Conservation (phyloP, 108 stramenopile genomes). For the Craspedostauros australis region DNA sequence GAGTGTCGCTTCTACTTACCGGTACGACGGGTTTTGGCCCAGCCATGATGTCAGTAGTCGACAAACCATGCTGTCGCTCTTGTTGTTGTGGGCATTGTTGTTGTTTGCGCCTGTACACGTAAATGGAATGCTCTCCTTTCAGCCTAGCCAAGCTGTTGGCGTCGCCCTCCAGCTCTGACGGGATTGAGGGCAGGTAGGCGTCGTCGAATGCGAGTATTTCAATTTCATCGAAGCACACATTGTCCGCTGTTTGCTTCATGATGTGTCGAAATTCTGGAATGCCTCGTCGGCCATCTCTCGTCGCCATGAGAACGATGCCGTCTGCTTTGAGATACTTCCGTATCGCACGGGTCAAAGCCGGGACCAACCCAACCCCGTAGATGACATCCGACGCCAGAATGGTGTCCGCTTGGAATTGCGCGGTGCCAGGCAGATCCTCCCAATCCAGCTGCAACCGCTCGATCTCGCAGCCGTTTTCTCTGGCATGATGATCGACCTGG, state of each 20-base stretch:
- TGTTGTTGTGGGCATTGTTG: too few species aligned
- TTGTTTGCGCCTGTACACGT: too few species aligned
- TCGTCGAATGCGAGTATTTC: too few species aligned
- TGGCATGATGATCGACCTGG: constrained; percentile 1
- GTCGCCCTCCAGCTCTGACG: too few species aligned
- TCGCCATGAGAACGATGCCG: background rate
- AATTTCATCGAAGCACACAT: too few species aligned
- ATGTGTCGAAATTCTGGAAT: constrained; percentile 4
- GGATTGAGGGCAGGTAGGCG: too few species aligned
- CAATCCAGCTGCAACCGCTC: constrained; percentile 10
- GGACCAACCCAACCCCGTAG: constrained; percentile 2
- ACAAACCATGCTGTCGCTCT: too few species aligned
- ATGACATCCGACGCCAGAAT: constrained; percentile 9
- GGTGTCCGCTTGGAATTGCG: background rate
- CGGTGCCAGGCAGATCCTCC: background rate
- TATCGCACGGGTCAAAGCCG: background rate
- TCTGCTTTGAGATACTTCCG: background rate
- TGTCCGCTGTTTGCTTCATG: constrained; percentile 2
- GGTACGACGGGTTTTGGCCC: too few species aligned
- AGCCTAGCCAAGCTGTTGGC: too few species aligned
- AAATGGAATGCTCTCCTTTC: too few species aligned
- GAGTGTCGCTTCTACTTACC: too few species aligned
- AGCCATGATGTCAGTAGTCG: too few species aligned
- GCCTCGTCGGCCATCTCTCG: constrained; percentile 5
- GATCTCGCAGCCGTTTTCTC: background rate